phyloP scores from a whole-genome alignment of 805 yeast genomes.

The Myxozyma sirexii region DNA sequence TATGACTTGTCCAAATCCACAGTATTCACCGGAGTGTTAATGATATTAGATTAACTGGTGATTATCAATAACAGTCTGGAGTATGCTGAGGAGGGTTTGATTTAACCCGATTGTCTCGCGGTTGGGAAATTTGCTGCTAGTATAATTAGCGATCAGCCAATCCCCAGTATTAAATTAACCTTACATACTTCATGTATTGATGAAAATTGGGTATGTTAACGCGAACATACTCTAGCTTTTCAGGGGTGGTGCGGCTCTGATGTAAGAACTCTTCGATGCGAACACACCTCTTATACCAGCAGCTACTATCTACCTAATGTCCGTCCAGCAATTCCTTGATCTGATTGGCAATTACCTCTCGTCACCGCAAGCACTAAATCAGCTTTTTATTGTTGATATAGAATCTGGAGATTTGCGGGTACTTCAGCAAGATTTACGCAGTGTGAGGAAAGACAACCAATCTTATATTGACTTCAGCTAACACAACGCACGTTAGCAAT shows the following conservation, averaged over 20 bases:
- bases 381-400: slow-evolving; percentile 16
- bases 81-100: too few species aligned
- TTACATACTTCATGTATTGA: too few species aligned
- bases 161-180: not conserved
- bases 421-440: slow-evolving; percentile 44
- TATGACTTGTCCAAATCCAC: too few species aligned
- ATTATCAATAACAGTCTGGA: too few species aligned
- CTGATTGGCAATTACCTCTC: slow-evolving; percentile 1
- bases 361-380: not conserved
- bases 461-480: not conserved
- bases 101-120: too few species aligned
- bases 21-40: too few species aligned
- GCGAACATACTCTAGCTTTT: not conserved
- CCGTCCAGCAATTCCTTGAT: slow-evolving; percentile 7
- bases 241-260: not conserved
- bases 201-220: too few species aligned
- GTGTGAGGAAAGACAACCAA: slow-evolving; percentile 5
- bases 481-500: not conserved
- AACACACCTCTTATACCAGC: too few species aligned
- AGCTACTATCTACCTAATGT: slow-evolving; percentile 1
- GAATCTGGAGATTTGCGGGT: slow-evolving; percentile 38
- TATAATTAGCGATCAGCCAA: too few species aligned
- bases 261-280: not conserved
- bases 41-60: too few species aligned
- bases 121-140: too few species aligned